A percentile compares a stretch with the other conserved stretches of the same genome.
These are phyloP conservation scores for Pugionium dolabratum DNA, from an alignment of 345 rosid genomes.

Conservation along the genomic window DNA sequence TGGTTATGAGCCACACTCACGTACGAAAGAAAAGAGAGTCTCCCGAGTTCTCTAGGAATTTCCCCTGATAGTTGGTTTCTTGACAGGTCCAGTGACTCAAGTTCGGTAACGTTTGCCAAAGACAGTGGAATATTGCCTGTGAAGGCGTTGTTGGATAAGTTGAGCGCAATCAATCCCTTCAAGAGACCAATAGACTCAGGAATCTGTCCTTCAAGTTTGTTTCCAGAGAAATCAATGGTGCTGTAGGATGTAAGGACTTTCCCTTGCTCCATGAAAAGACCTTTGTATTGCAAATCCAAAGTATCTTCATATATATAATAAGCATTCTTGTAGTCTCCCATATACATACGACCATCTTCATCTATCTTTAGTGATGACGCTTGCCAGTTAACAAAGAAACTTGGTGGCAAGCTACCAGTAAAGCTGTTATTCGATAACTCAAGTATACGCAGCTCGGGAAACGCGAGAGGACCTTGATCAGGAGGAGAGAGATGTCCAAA, in stretches of 20 bases:
- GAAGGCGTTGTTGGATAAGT: constrained; percentile 30
- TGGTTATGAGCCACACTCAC: constrained; percentile 28
- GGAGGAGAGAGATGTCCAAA: constrained; percentile 19
- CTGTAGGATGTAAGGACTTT: constrained; percentile 24
- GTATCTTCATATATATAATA: constrained; percentile 15
- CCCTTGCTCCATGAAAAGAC: constrained; percentile 25
- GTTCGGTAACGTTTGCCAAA: constrained; percentile 20
- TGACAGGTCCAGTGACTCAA: constrained; percentile 22
- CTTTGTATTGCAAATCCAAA: constrained; percentile 28
- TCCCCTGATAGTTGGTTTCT: constrained; percentile 23
- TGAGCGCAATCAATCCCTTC: constrained; percentile 32
- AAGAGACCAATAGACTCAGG: constrained; percentile 24
- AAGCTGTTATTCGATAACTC: constrained; percentile 19
- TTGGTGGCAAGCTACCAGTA: constrained; percentile 15
- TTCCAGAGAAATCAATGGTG: constrained; percentile 32
- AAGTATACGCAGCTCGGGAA: constrained; percentile 6
- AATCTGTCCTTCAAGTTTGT: constrained; percentile 22
- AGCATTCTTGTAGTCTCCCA: constrained; percentile 29
- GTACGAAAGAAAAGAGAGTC: constrained; percentile 4
- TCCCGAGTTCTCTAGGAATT: constrained; percentile 5
- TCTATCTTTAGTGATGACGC: neutral
- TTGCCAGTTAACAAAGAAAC: constrained; percentile 25
- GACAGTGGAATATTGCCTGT: constrained; percentile 25
- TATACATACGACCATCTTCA: constrained; percentile 14
- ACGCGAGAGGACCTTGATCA: constrained; percentile 23